Conservation (phyloP, 352 stramenopile species). For the Aphanomyces cochlioides region DNA sequence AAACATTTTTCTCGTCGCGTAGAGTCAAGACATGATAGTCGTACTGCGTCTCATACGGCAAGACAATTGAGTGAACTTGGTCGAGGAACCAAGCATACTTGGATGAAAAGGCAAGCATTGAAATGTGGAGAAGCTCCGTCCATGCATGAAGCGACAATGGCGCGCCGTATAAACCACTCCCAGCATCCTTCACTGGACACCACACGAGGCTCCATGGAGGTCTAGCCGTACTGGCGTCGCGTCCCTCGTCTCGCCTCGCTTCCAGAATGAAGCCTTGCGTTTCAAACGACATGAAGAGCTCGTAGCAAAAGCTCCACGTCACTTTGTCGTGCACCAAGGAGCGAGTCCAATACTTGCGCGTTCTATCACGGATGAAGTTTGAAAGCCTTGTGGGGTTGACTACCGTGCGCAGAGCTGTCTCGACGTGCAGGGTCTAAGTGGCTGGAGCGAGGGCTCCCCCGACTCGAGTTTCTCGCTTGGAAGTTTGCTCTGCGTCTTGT, state of each 20-base stretch:
- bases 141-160: conserved; percentile 55
- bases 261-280: conserved; percentile 45
- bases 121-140: conserved; percentile 33
- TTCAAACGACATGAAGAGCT: not conserved
- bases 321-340: not conserved
- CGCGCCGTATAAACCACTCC: conserved; percentile 42
- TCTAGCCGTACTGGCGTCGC: not conserved
- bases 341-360: conserved; percentile 54
- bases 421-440: too few relatives aligned
- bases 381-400: not conserved
- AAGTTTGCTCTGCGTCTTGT: too few relatives aligned
- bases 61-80: conserved; percentile 37
- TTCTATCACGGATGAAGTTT: not conserved
- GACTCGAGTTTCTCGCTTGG: too few relatives aligned
- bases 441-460: too few relatives aligned
- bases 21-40: conserved; percentile 40
- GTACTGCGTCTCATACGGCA: conserved; percentile 29
- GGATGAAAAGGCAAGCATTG: conserved; percentile 56
- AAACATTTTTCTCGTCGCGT: too few relatives aligned
- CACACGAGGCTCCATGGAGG: conserved; percentile 40
- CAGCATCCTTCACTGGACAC: conserved; percentile 63
- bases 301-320: conserved; percentile 10
- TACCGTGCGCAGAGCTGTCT: conserved; percentile 1
- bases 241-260: conserved; percentile 21
- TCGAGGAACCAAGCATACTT: conserved; percentile 84